Percentiles rank a stretch among this genome's conserved stretches.
These are phyloP conservation scores for Paulownia fortunei DNA, from an alignment of 257 asterid species.

Conservation along the genomic window DNA sequence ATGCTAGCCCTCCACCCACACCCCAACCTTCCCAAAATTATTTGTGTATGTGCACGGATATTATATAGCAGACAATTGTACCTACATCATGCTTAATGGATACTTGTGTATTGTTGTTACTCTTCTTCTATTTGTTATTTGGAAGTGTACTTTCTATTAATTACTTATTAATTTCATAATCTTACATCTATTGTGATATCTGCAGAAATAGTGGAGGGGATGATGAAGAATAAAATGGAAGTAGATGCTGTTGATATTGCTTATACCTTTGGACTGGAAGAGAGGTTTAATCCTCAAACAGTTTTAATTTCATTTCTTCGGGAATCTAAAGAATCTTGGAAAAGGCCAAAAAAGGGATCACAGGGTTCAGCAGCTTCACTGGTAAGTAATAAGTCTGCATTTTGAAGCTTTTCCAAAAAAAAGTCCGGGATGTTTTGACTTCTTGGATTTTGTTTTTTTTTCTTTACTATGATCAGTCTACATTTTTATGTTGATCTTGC, in stretches of 20 bases:
- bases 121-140: neutral
- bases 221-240: conserved; percentile 67
- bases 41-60: neutral
- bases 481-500: conserved; percentile 20
- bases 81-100: neutral
- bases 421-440: neutral
- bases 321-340: conserved; percentile 58
- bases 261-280: conserved; percentile 70
- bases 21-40: neutral
- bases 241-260: conserved; percentile 76
- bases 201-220: conserved; percentile 68
- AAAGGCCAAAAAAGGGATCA: conserved; percentile 48
- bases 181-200: conserved; percentile 31
- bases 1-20: neutral
- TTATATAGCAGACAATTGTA: neutral
- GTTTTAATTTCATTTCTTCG: conserved; percentile 62
- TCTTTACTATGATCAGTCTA: neutral
- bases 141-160: neutral
- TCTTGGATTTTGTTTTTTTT: neutral
- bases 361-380: conserved; percentile 48
- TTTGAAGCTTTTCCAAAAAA: neutral
- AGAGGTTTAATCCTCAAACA: conserved; percentile 55
- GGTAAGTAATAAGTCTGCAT: conserved; percentile 41
- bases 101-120: conserved; percentile 1
- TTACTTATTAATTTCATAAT: neutral